Conservation (phyloP, 306 rosid genomes). For the Urtica urens region DNA sequence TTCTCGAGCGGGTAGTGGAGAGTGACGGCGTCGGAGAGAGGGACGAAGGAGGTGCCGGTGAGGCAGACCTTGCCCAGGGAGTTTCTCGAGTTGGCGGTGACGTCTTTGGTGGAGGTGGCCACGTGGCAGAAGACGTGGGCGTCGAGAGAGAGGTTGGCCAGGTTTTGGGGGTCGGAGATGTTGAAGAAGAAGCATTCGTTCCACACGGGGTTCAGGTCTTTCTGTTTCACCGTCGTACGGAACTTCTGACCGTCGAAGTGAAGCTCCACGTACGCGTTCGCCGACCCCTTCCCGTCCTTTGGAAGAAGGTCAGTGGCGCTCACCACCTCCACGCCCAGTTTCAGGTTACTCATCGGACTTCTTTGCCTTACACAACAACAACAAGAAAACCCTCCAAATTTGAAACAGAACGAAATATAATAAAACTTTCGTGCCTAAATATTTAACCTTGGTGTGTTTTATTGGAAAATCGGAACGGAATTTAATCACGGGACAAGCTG, state of each 20-base stretch:
- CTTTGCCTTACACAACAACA: no score
- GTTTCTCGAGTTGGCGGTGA: slow-evolving; percentile 27
- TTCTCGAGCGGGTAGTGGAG: slow-evolving; percentile 83
- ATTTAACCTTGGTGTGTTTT: no score
- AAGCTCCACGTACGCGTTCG: slow-evolving; percentile 67
- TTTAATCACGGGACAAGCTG: no score
- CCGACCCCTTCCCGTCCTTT: slow-evolving; percentile 71
- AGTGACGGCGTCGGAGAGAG: slow-evolving; percentile 66
- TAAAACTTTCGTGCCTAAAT: no score
- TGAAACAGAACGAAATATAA: no score
- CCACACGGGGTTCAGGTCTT: slow-evolving; percentile 77
- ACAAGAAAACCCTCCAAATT: no score
- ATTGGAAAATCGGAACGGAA: no score
- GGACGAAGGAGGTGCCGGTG: slow-evolving; percentile 74
- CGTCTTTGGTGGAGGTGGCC: slow-evolving; percentile 2
- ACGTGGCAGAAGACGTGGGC: slow-evolving; percentile 38
- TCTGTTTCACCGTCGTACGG: slow-evolving; percentile 56
- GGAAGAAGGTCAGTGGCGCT: slow-evolving; percentile 72
- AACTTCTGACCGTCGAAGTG: slow-evolving; percentile 64
- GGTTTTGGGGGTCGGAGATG: slow-evolving; percentile 51
- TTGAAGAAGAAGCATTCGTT: slow-evolving; percentile 76
- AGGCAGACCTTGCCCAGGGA: slow-evolving; percentile 64
- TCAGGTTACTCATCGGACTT: slow-evolving; percentile 49
- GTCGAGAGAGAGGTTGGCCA: slow-evolving; percentile 52
- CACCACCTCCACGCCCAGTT: slow-evolving; percentile 70